A percentile compares a stretch with the other conserved stretches of the same genome.
Evolutionary conservation across 805 yeast species (phyloP).

Genomic region (Candida incommunis): DNA sequence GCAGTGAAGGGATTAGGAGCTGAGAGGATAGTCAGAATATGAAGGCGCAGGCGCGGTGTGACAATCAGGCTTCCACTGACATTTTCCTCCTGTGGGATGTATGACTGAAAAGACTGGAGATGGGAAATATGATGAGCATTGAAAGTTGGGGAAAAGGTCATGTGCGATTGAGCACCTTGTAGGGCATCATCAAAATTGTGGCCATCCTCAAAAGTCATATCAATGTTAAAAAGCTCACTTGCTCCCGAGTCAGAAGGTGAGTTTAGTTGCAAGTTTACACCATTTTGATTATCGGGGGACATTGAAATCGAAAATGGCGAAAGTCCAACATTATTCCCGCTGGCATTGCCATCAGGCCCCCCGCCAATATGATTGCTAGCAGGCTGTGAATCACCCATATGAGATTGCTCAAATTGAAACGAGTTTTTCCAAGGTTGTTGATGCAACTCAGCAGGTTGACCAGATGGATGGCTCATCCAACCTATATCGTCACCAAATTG

Average conservation of each 20-base stretch:
- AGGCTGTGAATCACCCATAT: not conserved
- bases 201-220: not conserved
- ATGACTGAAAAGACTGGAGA: not conserved
- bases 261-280: not conserved
- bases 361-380: not conserved
- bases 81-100: not conserved
- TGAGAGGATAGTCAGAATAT: conserved; percentile 16
- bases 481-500: not conserved
- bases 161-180: not conserved
- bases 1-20: conserved; percentile 19
- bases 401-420: not conserved
- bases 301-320: conserved; percentile 26
- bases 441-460: not conserved
- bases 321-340: conserved; percentile 33
- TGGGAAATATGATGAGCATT: not conserved
- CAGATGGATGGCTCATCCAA: not conserved
- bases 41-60: conserved; percentile 15
- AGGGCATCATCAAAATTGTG: not conserved
- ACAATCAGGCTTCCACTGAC: conserved; percentile 5
- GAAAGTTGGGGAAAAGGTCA: not conserved
- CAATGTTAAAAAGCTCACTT: not conserved
- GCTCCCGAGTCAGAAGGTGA: not conserved
- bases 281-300: not conserved
- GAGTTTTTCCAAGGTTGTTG: not conserved
- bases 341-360: not conserved